Percentiles rank a stretch among this genome's conserved stretches.
Evolutionary conservation across 805 yeast genomes (phyloP).

Genomic region (Candida ortonii): DNA sequence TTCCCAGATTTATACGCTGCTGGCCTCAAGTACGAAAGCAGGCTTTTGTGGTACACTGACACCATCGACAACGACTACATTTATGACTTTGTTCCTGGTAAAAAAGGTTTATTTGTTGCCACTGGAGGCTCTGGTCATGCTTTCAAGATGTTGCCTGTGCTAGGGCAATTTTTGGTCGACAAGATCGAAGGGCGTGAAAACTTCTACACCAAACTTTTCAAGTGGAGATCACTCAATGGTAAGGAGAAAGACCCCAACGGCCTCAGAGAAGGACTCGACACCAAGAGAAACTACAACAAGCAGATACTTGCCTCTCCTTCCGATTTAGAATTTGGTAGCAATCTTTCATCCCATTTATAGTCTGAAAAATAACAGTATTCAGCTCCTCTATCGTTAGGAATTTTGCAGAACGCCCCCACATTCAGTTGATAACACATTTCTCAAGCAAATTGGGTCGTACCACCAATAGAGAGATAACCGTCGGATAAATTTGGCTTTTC

Average conservation of each 20-base stretch:
- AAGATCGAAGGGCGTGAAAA: slow-evolving; percentile 33
- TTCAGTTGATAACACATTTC: no score
- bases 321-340: slow-evolving; percentile 14
- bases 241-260: slow-evolving; percentile 30
- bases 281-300: slow-evolving; percentile 21
- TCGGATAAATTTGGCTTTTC: no score
- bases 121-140: slow-evolving; percentile 38
- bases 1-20: slow-evolving; percentile 31
- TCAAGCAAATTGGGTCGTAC: no score
- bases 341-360: background rate
- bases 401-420: no score
- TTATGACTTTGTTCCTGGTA: slow-evolving; percentile 33
- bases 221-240: slow-evolving; percentile 32
- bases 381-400: no score
- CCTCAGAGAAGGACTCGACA: slow-evolving; percentile 24
- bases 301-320: slow-evolving; percentile 16
- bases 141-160: slow-evolving; percentile 34
- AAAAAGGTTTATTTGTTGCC: slow-evolving; percentile 30
- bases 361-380: background rate
- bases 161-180: slow-evolving; percentile 32
- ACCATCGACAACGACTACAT: slow-evolving; percentile 33
- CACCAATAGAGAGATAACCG: no score
- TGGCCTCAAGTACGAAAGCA: slow-evolving; percentile 24
- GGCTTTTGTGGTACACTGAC: slow-evolving; percentile 34
- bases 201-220: slow-evolving; percentile 30